phyloP scores from a whole-genome alignment of 2,329 filamentous ascomycete genomes.

The Epichloe aotearoae region DNA sequence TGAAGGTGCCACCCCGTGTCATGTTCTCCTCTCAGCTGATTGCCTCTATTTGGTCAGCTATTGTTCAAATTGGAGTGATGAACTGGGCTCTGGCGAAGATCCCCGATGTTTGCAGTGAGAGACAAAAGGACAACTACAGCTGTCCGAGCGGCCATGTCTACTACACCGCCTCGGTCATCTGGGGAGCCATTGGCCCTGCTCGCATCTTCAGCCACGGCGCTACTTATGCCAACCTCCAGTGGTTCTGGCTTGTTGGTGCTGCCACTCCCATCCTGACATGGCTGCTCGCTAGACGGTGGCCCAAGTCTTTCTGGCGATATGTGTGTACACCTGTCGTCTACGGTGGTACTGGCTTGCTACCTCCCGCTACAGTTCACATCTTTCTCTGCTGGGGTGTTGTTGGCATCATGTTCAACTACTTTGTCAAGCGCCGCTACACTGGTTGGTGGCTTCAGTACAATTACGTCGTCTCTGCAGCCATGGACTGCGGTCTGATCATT shows the following conservation, averaged over 20 bases:
- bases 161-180: slow-evolving; percentile 59
- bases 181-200: slow-evolving; percentile 58
- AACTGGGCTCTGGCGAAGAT: slow-evolving; percentile 54
- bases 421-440: slow-evolving; percentile 48
- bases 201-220: slow-evolving; percentile 54
- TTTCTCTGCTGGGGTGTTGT: slow-evolving; percentile 60
- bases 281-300: slow-evolving; percentile 46
- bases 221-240: slow-evolving; percentile 51
- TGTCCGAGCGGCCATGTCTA: slow-evolving; percentile 42
- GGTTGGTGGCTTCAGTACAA: slow-evolving; percentile 73
- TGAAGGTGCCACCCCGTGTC: slow-evolving; percentile 48
- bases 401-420: slow-evolving; percentile 56
- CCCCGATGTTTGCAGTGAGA: slow-evolving; percentile 41
- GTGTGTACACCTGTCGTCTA: slow-evolving; percentile 57
- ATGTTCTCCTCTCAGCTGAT: slow-evolving; percentile 48
- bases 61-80: slow-evolving; percentile 51
- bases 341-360: slow-evolving; percentile 48
- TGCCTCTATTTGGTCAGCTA: slow-evolving; percentile 46
- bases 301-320: slow-evolving; percentile 48
- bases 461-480: slow-evolving; percentile 58
- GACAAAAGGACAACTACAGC: slow-evolving; percentile 42
- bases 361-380: slow-evolving; percentile 57
- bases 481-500: slow-evolving; percentile 55
- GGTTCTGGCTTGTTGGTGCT: slow-evolving; percentile 58
- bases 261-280: slow-evolving; percentile 50